phyloP scores from a whole-genome alignment of 257 asterid genomes.

The Sherardia arvensis region DNA sequence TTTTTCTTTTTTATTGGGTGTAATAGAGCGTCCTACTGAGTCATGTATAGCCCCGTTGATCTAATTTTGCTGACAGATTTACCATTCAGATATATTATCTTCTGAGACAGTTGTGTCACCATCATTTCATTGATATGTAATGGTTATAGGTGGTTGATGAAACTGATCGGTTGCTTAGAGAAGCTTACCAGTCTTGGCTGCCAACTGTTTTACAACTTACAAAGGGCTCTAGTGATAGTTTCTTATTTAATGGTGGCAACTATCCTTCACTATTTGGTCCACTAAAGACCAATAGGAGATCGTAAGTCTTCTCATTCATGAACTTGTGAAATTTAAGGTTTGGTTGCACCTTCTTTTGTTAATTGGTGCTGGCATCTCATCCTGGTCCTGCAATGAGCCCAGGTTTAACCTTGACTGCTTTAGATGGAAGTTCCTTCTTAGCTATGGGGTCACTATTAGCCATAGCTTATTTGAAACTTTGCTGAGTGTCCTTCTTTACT shows the following conservation, averaged over 20 bases:
- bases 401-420: not conserved
- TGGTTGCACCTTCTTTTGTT: not conserved
- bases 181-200: conserved; percentile 89
- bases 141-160: conserved; percentile 76
- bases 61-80: not conserved
- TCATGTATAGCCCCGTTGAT: not conserved
- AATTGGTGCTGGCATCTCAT: not conserved
- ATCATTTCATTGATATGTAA: conserved; percentile 5
- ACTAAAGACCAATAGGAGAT: conserved; percentile 63
- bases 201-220: conserved; percentile 69
- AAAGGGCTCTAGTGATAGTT: conserved; percentile 26
- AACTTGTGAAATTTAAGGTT: not conserved
- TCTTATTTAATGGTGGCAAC: conserved; percentile 12
- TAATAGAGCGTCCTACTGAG: not conserved
- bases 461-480: not conserved
- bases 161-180: conserved; percentile 85
- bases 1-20: not conserved
- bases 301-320: conserved; percentile 37
- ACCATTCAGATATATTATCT: not conserved
- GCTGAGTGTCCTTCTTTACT: not conserved
- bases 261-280: conserved; percentile 35
- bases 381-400: not conserved
- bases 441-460: not conserved
- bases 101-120: conserved; percentile 1
- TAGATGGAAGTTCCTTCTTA: not conserved